Base-by-base conservation (phyloP, 2,329 filamentous ascomycete genomes). In the Fusarium dlaminii region DNA sequence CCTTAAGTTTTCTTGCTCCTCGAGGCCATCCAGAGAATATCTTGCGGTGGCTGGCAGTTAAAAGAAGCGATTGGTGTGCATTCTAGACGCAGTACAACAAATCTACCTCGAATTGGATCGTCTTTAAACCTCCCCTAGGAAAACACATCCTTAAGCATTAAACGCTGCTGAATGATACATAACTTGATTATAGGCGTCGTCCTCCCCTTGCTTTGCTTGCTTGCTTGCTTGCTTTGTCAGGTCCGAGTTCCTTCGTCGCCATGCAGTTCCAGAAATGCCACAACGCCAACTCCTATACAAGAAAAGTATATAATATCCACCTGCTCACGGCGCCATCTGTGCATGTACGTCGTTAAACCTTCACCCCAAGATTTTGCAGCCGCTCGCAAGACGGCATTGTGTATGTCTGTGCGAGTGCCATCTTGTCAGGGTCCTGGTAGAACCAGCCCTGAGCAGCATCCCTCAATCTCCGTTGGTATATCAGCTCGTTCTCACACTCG, bases 391-490 rank as follows among this genome's bases (percentile, higher is more conserved):
- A 85, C 22, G 84, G 84, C 85, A 86, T 87, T 69, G 85, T 83
- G 70, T 84, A 87, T 24, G 82, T 82, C 39, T 87, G 83, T 36
- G 95, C 95, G 66, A 90, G 83, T 70, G 91, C 89, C 90, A 97
- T 90, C 86, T 94, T 95, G 71, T 92, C 91, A 59, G 90, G 87
- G 78, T 98, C 94, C 63, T 91, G 90, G 81, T 90, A 95, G 79
- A 98, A 94, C 93, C 95, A 98, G 8, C 95, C 95, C 77, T 93
- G 90, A 1, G 95, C 95, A 54, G 94, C 92, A 73, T 97, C 91
- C 71, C 91, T 86, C 82, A 95, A 86, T 73, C 90, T 87, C 79
- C 91, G 88, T 82, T 92, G 89, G 58, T 88, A 85, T 54, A 88
- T 84, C 71, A 90, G 85, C 84, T 99, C 95, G 63, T 86, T 86